phyloP scores from a whole-genome alignment of 2,329 filamentous ascomycete genomes.

The Exserohilum turcica region DNA sequence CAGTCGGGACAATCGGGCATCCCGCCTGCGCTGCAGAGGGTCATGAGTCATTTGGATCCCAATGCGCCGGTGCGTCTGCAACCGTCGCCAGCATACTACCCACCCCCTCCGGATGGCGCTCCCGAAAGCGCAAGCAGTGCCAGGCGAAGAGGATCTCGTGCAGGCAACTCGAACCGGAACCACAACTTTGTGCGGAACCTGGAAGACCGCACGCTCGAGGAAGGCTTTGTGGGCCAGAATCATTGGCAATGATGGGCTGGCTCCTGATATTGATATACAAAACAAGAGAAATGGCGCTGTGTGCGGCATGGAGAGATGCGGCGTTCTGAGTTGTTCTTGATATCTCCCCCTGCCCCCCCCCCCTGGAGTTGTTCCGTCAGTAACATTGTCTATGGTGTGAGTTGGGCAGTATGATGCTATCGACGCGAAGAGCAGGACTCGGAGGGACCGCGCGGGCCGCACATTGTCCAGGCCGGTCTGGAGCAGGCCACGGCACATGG shows the following conservation, averaged over 20 bases:
- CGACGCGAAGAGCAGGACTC: conserved; percentile 5
- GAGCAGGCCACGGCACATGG: conserved; percentile 8
- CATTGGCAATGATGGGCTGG: conserved; percentile 67
- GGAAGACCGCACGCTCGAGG: conserved; percentile 91
- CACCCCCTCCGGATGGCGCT: conserved; percentile 84
- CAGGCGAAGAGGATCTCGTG: conserved; percentile 76
- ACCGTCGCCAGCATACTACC: conserved; percentile 96
- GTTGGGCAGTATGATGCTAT: conserved; percentile 8
- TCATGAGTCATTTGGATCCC: conserved; percentile 93
- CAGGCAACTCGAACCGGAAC: conserved; percentile 64
- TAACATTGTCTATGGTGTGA: conserved; percentile 14
- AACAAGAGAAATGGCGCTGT: conserved; percentile 6
- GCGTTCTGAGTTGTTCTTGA: conserved; percentile 16
- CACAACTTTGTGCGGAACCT: conserved; percentile 93
- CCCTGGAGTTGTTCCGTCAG: conserved; percentile 5
- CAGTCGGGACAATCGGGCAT: conserved; percentile 90
- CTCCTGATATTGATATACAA: conserved; percentile 13
- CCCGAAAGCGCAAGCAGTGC: conserved; percentile 68
- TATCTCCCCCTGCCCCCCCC: conserved; percentile 9
- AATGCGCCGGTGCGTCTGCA: conserved; percentile 92
- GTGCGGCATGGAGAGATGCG: conserved; percentile 3
- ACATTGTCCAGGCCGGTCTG: conserved; percentile 18
- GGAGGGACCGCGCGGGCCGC: conserved; percentile 14
- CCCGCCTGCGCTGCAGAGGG: conserved; percentile 87
- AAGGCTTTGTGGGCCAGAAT: conserved; percentile 76